phyloP scores from a whole-genome alignment of 441 rosid genomes.

The Jatropha multifida region DNA sequence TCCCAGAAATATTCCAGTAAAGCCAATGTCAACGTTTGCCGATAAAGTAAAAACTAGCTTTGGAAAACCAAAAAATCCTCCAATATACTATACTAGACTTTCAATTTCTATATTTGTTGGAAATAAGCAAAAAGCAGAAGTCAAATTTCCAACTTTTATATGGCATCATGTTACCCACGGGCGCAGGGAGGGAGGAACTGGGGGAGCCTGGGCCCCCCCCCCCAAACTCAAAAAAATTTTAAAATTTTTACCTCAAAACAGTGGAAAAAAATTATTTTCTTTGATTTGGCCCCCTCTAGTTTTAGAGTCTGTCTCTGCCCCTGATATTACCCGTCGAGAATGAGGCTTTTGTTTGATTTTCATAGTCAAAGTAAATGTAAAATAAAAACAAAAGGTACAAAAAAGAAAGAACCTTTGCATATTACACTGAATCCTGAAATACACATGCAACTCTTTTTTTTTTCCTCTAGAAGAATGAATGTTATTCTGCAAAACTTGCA shows the following conservation, averaged over 20 bases:
- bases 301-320: too few relatives aligned
- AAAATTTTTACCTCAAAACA: too few relatives aligned
- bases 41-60: background rate
- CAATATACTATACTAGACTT: too few relatives aligned
- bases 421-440: background rate
- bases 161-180: background rate
- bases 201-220: too few relatives aligned
- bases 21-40: background rate
- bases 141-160: background rate
- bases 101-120: background rate
- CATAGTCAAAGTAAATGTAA: too few relatives aligned
- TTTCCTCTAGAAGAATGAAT: background rate
- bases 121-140: background rate
- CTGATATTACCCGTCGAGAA: background rate
- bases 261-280: too few relatives aligned
- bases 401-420: background rate
- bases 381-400: too few relatives aligned
- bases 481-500: background rate
- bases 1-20: background rate
- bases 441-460: background rate
- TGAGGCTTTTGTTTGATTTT: background rate
- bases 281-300: too few relatives aligned
- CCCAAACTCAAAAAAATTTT: too few relatives aligned
- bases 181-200: too few relatives aligned
- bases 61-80: background rate